A percentile compares a stretch with the other conserved stretches of the same genome.
phyloP scores from a whole-genome alignment of 257 asterid species.

The Plectranthus barbatus region DNA sequence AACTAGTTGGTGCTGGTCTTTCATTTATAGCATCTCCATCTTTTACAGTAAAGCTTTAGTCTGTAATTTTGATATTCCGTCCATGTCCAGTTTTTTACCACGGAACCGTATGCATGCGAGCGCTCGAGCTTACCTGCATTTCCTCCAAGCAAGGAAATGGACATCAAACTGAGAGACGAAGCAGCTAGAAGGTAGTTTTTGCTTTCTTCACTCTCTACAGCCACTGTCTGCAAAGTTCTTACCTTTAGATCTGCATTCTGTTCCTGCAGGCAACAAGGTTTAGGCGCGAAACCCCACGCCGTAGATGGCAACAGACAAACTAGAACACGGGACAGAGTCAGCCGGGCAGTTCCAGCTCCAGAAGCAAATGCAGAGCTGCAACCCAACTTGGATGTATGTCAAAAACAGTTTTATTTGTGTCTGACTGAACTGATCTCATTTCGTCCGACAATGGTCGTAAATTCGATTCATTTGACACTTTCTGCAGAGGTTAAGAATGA shows the following conservation, averaged over 20 bases:
- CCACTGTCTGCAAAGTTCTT: not conserved
- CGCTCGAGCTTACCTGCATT: conserved; percentile 79
- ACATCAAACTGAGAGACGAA: conserved; percentile 79
- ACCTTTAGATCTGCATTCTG: conserved; percentile 1
- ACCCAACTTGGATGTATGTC: conserved; percentile 69
- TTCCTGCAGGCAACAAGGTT: conserved; percentile 51
- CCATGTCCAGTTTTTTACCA: conserved; percentile 50
- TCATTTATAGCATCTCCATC: not conserved
- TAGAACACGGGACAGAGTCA: conserved; percentile 52
- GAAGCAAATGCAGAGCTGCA: conserved; percentile 96
- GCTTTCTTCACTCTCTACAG: conserved; percentile 1
- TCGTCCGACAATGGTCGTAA: not conserved
- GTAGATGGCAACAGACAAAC: conserved; percentile 53
- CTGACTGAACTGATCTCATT: not conserved
- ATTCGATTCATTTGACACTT: not conserved
- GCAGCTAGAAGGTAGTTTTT: conserved; percentile 69
- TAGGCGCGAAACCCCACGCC: conserved; percentile 39
- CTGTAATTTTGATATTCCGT: not conserved
- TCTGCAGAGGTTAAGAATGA: conserved; percentile 65
- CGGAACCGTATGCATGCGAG: conserved; percentile 77
- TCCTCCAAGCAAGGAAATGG: conserved; percentile 97
- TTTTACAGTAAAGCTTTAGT: not conserved
- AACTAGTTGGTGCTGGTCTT: not conserved
- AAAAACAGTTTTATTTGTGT: not conserved
- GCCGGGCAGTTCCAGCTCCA: conserved; percentile 82